A percentile compares a stretch with the other conserved stretches of the same genome.
Conservation (phyloP, 371 early-diverging fungal genomes). For the Syncephalastrum racemosum region DNA sequence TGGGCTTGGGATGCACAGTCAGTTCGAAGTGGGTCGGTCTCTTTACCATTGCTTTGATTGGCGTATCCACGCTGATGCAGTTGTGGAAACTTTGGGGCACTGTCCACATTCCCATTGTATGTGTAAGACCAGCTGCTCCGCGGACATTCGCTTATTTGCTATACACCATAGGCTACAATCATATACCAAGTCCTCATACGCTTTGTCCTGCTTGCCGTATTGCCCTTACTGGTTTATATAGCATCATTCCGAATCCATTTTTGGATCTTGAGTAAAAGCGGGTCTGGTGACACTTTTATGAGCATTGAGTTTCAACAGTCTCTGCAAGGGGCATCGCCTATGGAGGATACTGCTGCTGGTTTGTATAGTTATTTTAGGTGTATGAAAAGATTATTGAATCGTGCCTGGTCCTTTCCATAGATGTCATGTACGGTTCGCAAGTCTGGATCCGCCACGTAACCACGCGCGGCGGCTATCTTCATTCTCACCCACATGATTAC, state of each 20-base stretch:
- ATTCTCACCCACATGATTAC: conserved; percentile 88
- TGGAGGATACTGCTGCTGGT: conserved; percentile 48
- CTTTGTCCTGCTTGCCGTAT: conserved; percentile 74
- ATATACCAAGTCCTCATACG: conserved; percentile 71
- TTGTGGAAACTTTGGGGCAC: conserved; percentile 81
- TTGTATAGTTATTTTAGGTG: not conserved
- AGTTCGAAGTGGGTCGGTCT: conserved; percentile 87
- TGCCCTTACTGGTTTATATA: conserved; percentile 86
- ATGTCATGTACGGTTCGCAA: conserved; percentile 80
- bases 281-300: conserved; percentile 97
- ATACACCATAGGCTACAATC: conserved; percentile 15
- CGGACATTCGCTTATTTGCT: too few species aligned
- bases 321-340: conserved; percentile 73
- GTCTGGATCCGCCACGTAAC: conserved; percentile 79
- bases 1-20: conserved; percentile 55
- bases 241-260: conserved; percentile 92
- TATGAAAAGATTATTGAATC: not conserved
- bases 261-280: conserved; percentile 70
- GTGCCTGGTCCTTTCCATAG: conserved; percentile 26
- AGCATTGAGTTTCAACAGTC: conserved; percentile 90
- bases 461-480: conserved; percentile 80
- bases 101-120: conserved; percentile 40
- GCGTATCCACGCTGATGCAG: conserved; percentile 73
- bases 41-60: conserved; percentile 78
- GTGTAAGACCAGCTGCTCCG: too few species aligned